Base-by-base conservation (phyloP, 805 yeast genomes). In the Tetrapisispora arboricola region DNA sequence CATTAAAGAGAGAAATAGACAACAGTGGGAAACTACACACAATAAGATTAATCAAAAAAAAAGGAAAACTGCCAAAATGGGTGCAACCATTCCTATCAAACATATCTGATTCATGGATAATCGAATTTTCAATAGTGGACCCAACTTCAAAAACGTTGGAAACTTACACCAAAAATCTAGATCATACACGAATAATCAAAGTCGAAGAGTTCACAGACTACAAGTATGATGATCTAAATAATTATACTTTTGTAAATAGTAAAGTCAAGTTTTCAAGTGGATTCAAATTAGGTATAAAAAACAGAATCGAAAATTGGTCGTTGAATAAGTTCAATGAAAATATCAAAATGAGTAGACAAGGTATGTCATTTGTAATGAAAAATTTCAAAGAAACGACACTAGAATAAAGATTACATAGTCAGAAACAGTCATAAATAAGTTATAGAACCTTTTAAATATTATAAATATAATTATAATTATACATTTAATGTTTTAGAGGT, bases 241-340 rank as follows among this genome's bases (percentile, higher is more conserved):
- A 56, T 1, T 45, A 45, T 18, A 78, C 84, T 0, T 49, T 53
- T 6, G 84, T 81, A 6, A 58, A 67, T 12, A 74, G 78, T 41
- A 64, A 70, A 31, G 95, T 85, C 16, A 75, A 73, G 49, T 84
- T 88, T 47, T 72, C 80, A 16, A 76, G 86, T 29, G 84, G 84
- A 32, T 78, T 86, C 51, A 72, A 67, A 21, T n/a, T 45, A 18
- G 56, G 60, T 6, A 49, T 88, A 49, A 80, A 76, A 53, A 76
- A 77, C 53, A 70, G 79, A 47, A 84, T 88, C 39, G 97, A 88
- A 60, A 68, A 69, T 26, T 86, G 95, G 95, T 77, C 94, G 22
- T 78, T 74, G 51, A 69, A 68, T 17, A 73, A 72, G 57, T 85
- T 88, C 57, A 68, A 75, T 35, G 79, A 78, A 41, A 83, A 86